These are phyloP conservation scores for Boletus rex-veris DNA, from an alignment of 768 basidiomycete species.

Conservation along the genomic window DNA sequence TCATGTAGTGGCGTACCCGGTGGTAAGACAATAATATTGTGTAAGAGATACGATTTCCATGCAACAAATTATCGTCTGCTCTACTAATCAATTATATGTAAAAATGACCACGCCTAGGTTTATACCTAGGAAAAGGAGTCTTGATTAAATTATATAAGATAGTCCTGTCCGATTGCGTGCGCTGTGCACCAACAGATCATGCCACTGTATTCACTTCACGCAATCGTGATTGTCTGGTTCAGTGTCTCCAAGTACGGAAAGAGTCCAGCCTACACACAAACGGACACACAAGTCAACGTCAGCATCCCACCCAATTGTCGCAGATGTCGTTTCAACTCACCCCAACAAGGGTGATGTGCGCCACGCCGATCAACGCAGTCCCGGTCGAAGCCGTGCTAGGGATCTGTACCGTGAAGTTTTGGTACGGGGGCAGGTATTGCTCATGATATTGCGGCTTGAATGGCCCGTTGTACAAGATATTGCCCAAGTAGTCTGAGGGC, in stretches of 20 bases:
- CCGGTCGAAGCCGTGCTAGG: conserved; percentile 31
- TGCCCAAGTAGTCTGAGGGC: conserved; percentile 34
- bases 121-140: too few species aligned
- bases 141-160: too few species aligned
- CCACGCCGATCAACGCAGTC: conserved; percentile 35
- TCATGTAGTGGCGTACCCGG: too few species aligned
- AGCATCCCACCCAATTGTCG: background rate
- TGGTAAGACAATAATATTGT: too few species aligned
- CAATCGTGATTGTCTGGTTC: conserved; percentile 30
- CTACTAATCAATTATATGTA: too few species aligned
- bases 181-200: too few species aligned
- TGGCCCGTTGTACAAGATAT: conserved; percentile 45
- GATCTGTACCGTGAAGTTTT: conserved; percentile 44
- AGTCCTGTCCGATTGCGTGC: too few species aligned
- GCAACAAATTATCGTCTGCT: too few species aligned
- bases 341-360: conserved; percentile 37
- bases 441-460: conserved; percentile 35
- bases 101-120: too few species aligned
- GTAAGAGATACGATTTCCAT: too few species aligned
- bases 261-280: conserved; percentile 30
- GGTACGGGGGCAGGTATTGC: conserved; percentile 30
- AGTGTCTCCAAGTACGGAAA: conserved; percentile 31
- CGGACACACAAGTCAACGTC: background rate
- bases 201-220: conserved; percentile 3
- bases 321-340: conserved; percentile 29